These are phyloP conservation scores for Stygiomarasmius scandens DNA, from an alignment of 1,284 basidiomycete genomes.

Conservation along the genomic window DNA sequence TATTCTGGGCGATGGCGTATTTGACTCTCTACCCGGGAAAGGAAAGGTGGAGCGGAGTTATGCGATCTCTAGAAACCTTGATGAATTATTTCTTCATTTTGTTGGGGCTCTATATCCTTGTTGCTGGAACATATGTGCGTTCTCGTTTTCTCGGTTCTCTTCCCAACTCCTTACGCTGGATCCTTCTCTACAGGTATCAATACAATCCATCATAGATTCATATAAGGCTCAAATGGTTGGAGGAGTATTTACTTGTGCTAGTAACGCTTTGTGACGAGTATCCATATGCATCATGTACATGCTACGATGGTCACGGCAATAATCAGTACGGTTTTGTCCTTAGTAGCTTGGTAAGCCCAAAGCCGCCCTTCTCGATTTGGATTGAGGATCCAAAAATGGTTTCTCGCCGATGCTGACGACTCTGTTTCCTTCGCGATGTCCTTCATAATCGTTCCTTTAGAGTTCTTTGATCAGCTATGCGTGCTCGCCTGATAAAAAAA, in stretches of 20 bases:
- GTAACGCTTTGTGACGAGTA: conserved; percentile 12
- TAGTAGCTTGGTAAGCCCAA: no score
- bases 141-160: not conserved
- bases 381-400: conserved; percentile 58
- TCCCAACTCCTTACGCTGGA: not conserved
- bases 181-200: conserved; percentile 11
- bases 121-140: conserved; percentile 46
- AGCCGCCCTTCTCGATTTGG: conserved; percentile 47
- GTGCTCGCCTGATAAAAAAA: no score
- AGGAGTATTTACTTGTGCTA: conserved; percentile 17
- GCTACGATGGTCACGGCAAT: no score
- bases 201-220: conserved; percentile 18
- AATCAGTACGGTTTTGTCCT: no score
- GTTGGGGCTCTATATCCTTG: conserved; percentile 39
- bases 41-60: conserved; percentile 37
- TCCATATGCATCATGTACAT: no score
- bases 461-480: not conserved
- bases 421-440: conserved; percentile 54
- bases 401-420: conserved; percentile 64
- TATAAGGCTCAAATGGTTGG: conserved; percentile 11
- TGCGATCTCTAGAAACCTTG: conserved; percentile 38
- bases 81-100: conserved; percentile 42
- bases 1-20: conserved; percentile 52
- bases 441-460: conserved; percentile 51
- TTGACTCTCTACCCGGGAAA: conserved; percentile 40